Base-by-base conservation (phyloP, 257 asterid genomes). In the Solanum habrochaites region DNA sequence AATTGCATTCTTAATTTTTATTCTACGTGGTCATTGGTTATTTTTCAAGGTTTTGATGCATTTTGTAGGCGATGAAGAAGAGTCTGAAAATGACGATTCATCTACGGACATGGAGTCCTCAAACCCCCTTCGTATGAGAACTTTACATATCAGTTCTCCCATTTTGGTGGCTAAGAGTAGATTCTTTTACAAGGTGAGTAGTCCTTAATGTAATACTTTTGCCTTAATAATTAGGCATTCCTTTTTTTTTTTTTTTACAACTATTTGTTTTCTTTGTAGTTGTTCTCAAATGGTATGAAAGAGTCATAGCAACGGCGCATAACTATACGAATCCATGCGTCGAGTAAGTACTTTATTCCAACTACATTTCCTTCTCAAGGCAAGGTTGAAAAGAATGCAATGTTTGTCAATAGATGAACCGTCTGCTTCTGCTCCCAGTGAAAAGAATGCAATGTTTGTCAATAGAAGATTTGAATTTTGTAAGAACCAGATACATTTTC, bases 121-220 rank as follows among this genome's bases (percentile, higher is more conserved):
- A 16, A 87, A 86, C 35, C 86, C 88, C 60, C 74, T 89, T 72
- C 91, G 31, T 82, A 93, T 94, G 64, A 92, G 90, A 92, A 93
- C 93, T 35, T 62, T 96, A 77, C 95, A 94, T 91, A 93, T 95
- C 66, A 94, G 98, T 92, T 95, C 99, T 83, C 98, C 98, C 75
- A 94, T 96, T 85, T 91, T 96, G 91, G 99, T 98, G 45, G 99
- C 95, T 69, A 93, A 92, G 88, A 96, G 99, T 86, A 95, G 93
- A 6, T 94, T 93, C 85, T 96, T 94, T 89, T 94, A 92, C 45
- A 95, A 95, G 92, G 99, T 94, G 70, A 52, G 87, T 49, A 29
- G 9, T 88, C 47, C 72, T 75, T 40, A 15, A 67, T 87, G 21
- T 49, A 13, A 31, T 40, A 47, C 37, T 8, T 58, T 85, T 37